A percentile compares a stretch with the other conserved stretches of the same genome.
These are phyloP conservation scores for Alternaria hordeiaustralica DNA, from an alignment of 2,329 filamentous ascomycete genomes.

Conservation along the genomic window DNA sequence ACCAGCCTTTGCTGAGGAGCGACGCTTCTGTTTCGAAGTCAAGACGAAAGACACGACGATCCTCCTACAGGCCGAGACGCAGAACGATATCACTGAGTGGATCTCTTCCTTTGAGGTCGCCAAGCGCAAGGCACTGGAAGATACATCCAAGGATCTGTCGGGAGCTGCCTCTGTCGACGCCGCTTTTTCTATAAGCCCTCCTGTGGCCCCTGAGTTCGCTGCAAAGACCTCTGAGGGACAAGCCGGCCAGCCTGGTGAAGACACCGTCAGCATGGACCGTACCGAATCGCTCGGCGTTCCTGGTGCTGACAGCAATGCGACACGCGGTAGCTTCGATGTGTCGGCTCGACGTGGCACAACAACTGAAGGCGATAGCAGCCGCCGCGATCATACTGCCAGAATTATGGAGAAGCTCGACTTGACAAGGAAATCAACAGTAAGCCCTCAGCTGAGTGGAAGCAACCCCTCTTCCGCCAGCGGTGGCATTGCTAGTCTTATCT, in stretches of 20 bases:
- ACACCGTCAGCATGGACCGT: conserved; percentile 63
- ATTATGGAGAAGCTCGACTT: conserved; percentile 94
- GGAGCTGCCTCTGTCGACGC: conserved; percentile 64
- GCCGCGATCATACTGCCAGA: conserved; percentile 80
- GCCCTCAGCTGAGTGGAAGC: conserved; percentile 51
- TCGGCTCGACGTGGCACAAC: conserved; percentile 58
- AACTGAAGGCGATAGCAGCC: conserved; percentile 73
- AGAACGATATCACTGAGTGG: conserved; percentile 92
- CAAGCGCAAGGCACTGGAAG: conserved; percentile 90
- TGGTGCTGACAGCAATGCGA: conserved; percentile 60
- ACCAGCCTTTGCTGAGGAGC: conserved; percentile 88
- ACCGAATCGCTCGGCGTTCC: conserved; percentile 70
- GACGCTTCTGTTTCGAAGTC: conserved; percentile 96
- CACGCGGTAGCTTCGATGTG: conserved; percentile 77
- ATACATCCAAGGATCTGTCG: conserved; percentile 61
- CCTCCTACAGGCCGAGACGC: conserved; percentile 90
- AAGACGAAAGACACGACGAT: conserved; percentile 96
- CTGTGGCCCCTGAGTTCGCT: conserved; percentile 88
- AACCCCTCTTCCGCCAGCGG: conserved; percentile 57
- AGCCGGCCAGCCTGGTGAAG: conserved; percentile 60
- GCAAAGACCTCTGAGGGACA: conserved; percentile 76
- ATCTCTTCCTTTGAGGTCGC: conserved; percentile 90
- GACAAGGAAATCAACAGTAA: conserved; percentile 76
- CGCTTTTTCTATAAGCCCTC: conserved; percentile 91
- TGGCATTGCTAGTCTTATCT: conserved; percentile 85